Evolutionary conservation across 441 rosid genomes (phyloP), one percentile per base, ranked within the genome.

Genomic region (Erodium moschatum): DNA sequence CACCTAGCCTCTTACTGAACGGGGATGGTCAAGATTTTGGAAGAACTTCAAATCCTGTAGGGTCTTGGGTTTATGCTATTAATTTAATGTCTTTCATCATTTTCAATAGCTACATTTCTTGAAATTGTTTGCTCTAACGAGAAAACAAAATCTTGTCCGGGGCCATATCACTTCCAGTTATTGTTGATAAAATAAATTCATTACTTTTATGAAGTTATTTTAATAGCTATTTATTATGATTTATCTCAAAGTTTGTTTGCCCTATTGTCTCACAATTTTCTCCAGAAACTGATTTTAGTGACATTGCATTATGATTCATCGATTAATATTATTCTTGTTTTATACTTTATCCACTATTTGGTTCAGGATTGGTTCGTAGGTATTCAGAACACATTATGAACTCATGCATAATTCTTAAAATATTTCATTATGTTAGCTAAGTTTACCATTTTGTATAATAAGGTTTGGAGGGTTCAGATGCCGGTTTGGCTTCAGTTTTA

Each of bases 401-500:
- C 46, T 29, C 31, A 2, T 54, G 61, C 58, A 18, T 3, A 8
- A 56, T 68, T 48, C 50, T 61, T 64, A 70, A 20, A 16, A 16
- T 13, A 11, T 31, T 46, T 48, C 60, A 16, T 60, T 52, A 15
- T 27, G 11, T 68, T 44, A 56, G 13, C 33, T 65, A 56, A 69
- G 40, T 72, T 67, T 20, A 65, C 46, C 67, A 9, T 44, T 16
- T 21, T 67, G 40, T 69, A 24, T 75, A 73, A 42, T 29, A 74
- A 92, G 97, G 97, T 78, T 72, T 89, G 82, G 92, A 86, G 73
- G 91, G 96, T 71, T 92, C 87, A 72, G 98, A 92, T 86, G 83
- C 98, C 79, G 90, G 92, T 73, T 80, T 91, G 74, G 92, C 93
- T 61, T 87, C 96, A 19, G 91, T 89, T 2, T 78, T 91, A 68